phyloP scores from a whole-genome alignment of 1,139 yeast species.

The Taphrina populina region DNA sequence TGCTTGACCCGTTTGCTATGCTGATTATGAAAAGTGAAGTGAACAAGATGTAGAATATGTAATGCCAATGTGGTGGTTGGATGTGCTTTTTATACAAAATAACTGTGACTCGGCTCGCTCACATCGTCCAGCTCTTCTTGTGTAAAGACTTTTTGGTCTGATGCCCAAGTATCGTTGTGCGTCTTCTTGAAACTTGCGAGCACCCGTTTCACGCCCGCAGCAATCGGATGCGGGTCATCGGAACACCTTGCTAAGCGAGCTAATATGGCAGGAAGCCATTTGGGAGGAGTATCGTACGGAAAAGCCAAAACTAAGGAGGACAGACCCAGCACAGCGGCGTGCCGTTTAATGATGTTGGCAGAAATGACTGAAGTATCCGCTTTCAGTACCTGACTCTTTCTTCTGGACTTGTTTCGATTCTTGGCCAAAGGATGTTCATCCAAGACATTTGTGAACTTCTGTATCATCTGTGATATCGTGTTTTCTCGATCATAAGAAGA shows the following conservation, averaged over 20 bases:
- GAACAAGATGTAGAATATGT: no score
- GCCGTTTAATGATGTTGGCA: slow-evolving; percentile 50
- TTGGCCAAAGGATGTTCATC: slow-evolving; percentile 40
- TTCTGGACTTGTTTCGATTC: slow-evolving; percentile 11
- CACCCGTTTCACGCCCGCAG: slow-evolving; percentile 78
- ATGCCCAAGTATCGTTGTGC: slow-evolving; percentile 95
- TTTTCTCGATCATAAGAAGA: slow-evolving; percentile 58
- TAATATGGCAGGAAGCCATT: slow-evolving; percentile 79
- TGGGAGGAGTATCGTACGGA: slow-evolving; percentile 86
- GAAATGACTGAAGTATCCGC: slow-evolving; percentile 20
- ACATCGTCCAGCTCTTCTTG: slow-evolving; percentile 81
- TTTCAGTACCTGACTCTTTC: slow-evolving; percentile 22
- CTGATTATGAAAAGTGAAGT: no score
- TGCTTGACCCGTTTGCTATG: no score
- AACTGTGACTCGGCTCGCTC: slow-evolving; percentile 91
- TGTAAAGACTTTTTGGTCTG: slow-evolving; percentile 74
- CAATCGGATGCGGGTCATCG: slow-evolving; percentile 71
- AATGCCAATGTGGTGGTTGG: no score
- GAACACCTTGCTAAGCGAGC: slow-evolving; percentile 66
- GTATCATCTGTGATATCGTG: slow-evolving; percentile 47
- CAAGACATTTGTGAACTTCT: slow-evolving; percentile 49
- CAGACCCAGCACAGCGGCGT: slow-evolving; percentile 85
- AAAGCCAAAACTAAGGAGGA: slow-evolving; percentile 89
- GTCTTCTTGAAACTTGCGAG: slow-evolving; percentile 85
- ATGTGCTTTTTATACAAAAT: slow-evolving; percentile 71